Conservation (phyloP, 495 filamentous ascomycete genomes). For the Wilcoxina mikolae region DNA sequence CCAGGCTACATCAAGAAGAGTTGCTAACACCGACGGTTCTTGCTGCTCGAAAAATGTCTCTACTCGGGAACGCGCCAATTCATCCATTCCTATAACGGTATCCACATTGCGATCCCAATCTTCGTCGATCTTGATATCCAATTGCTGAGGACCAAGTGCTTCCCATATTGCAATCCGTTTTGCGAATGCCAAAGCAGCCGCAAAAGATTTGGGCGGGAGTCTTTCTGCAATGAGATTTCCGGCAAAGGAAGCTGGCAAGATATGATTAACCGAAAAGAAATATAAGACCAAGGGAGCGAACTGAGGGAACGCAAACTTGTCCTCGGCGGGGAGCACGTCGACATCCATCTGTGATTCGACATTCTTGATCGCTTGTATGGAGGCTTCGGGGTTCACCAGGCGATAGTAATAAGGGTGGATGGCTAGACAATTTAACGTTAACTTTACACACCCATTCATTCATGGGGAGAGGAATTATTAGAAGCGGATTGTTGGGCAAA, state of each 20-base stretch:
- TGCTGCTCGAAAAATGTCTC: slow-evolving; percentile 35
- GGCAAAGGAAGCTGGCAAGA: background rate
- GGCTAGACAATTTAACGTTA: slow-evolving; percentile 2
- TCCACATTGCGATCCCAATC: slow-evolving; percentile 79
- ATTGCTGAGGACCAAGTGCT: slow-evolving; percentile 42
- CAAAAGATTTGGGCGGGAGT: slow-evolving; percentile 36
- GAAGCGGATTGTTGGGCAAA: background rate
- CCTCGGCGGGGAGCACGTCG: slow-evolving; percentile 3
- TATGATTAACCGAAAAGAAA: slow-evolving; percentile 21
- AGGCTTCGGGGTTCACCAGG: slow-evolving; percentile 41
- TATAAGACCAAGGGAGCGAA: slow-evolving; percentile 27
- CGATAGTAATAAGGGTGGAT: slow-evolving; percentile 58
- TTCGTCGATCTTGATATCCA: slow-evolving; percentile 46
- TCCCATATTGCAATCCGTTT: slow-evolving; percentile 59
- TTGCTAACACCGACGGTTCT: slow-evolving; percentile 17
- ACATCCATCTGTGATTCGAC: slow-evolving; percentile 17
- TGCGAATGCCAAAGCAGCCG: slow-evolving; percentile 52
- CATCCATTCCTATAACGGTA: slow-evolving; percentile 49
- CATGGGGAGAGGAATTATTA: background rate
- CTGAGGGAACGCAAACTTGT: slow-evolving; percentile 30
- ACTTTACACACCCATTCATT: background rate
- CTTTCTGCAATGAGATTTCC: background rate
- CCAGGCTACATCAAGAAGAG: slow-evolving; percentile 42
- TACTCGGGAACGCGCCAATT: slow-evolving; percentile 43
- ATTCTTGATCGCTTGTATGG: slow-evolving; percentile 33